A percentile compares a stretch with the other conserved stretches of the same genome.
phyloP scores from a whole-genome alignment of 805 yeast species.

The Metschnikowia gelsemii region DNA sequence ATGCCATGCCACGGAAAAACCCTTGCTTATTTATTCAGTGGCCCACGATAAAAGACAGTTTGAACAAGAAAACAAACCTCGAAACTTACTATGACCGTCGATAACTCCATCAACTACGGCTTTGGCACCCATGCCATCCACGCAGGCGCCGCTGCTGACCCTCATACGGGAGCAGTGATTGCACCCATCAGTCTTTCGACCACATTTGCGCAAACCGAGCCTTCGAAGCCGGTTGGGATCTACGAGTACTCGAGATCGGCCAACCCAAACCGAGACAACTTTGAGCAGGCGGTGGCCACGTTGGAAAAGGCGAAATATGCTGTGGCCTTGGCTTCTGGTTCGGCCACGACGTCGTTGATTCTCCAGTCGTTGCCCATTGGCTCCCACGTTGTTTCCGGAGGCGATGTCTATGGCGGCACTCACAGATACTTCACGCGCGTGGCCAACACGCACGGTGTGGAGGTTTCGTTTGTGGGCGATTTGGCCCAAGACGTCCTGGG shows the following conservation, averaged over 20 bases:
- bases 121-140: slow-evolving; percentile 85
- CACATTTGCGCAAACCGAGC: slow-evolving; percentile 78
- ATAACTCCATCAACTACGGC: slow-evolving; percentile 34
- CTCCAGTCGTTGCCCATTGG: slow-evolving; percentile 71
- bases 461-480: slow-evolving; percentile 63
- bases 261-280: slow-evolving; percentile 82
- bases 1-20: no score
- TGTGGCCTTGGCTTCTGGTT: slow-evolving; percentile 80
- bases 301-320: slow-evolving; percentile 75
- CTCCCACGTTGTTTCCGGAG: slow-evolving; percentile 73
- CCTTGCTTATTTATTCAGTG: no score
- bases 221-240: slow-evolving; percentile 72
- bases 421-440: slow-evolving; percentile 88
- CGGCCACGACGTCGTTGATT: slow-evolving; percentile 77
- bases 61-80: neutral
- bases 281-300: slow-evolving; percentile 76
- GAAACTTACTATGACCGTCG: slow-evolving; percentile 38
- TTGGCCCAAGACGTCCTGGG: slow-evolving; percentile 57
- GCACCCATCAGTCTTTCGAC: slow-evolving; percentile 82
- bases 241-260: slow-evolving; percentile 84
- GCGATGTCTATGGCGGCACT: slow-evolving; percentile 90
- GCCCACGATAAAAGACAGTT: no score
- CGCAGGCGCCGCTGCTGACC: slow-evolving; percentile 72
- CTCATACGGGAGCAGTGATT: slow-evolving; percentile 81
- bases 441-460: slow-evolving; percentile 75